A percentile compares a stretch with the other conserved stretches of the same genome.
These are phyloP conservation scores for Lasiodiplodia hormozganensis DNA, from an alignment of 2,329 filamentous ascomycete genomes.

Conservation along the genomic window DNA sequence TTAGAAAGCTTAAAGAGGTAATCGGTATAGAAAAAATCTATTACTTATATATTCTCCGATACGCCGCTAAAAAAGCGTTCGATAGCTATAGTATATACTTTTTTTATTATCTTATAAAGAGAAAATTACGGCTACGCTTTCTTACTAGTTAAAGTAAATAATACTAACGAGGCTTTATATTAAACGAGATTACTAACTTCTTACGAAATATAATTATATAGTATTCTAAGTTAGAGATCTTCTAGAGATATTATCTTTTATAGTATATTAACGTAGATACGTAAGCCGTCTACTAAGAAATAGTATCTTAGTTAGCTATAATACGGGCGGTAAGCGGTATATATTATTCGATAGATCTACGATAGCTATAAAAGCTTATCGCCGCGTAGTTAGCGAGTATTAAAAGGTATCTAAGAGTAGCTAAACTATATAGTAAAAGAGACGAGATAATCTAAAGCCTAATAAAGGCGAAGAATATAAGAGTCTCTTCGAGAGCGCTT, in stretches of 20 bases:
- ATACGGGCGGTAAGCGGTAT: conserved; percentile 12
- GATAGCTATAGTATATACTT: neutral
- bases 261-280: conserved; percentile 11
- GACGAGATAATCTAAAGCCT: neutral
- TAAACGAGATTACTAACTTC: neutral
- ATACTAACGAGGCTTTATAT: neutral
- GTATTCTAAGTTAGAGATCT: conserved; percentile 7
- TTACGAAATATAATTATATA: conserved; percentile 8
- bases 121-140: neutral
- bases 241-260: conserved; percentile 7
- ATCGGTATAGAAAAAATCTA: neutral
- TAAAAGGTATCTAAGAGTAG: neutral
- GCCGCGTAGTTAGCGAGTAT: neutral
- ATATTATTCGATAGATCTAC: neutral
- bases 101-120: neutral
- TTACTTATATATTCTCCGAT: neutral
- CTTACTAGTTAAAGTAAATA: neutral
- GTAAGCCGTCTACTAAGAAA: conserved; percentile 1
- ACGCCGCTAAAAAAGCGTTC: neutral
- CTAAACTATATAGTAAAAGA: neutral
- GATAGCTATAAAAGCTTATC: neutral
- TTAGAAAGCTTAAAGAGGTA: conserved; percentile 6
- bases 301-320: neutral
- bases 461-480: neutral
- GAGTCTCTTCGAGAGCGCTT: neutral